Evolutionary conservation across 169 alveolate species (phyloP), one percentile per base, ranked within the genome.

Genomic region (Condylostoma magnum): DNA sequence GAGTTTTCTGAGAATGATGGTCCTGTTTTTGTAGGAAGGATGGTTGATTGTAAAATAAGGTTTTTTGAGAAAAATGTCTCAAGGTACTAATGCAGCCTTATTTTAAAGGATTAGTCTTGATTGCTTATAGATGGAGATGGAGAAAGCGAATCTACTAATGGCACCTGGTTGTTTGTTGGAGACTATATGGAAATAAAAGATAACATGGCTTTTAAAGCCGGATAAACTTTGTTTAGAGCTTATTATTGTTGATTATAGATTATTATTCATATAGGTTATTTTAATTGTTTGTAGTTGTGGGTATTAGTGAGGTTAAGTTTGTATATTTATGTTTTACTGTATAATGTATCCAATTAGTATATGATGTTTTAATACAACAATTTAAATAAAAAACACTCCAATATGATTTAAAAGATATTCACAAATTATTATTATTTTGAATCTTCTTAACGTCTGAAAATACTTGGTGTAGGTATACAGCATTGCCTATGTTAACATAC

Each of bases 91-190:
- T 78, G 87, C 76, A 65, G 69, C 28, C 41, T 80, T n/a, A 27
- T 20, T 18, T 65, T n/a, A 41, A 69, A 58, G 30, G 58, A 82
- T n/a, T 83, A 78, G 18, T 37, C 51, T 3, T 86, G 93, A 87
- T 63, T 63, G 20, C 31, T 86, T 25, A 77, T 31, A 54, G 93
- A 86, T 71, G 93, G 93, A 6, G 76, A 79, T 54, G 69, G 77
- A 12, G 36, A 52, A 8, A 82, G 80, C 65, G 55, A 53, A 20
- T 82, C 90, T 41, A 86, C 90, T 0, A 86, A 86, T 77, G 93
- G 89, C 31, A 86, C 93, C 27, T 86, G 93, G 93, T 51, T 86
- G 18, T 86, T 60, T 70, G 79, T 78, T 10, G 85, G 77, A 28
- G 90, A 86, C 10, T 79, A 76, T 25, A 76, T 80, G 38, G 47